A percentile compares a stretch with the other conserved stretches of the same genome.
Conservation (phyloP, 495 filamentous ascomycete genomes). For the Trichoderma parareesei region DNA sequence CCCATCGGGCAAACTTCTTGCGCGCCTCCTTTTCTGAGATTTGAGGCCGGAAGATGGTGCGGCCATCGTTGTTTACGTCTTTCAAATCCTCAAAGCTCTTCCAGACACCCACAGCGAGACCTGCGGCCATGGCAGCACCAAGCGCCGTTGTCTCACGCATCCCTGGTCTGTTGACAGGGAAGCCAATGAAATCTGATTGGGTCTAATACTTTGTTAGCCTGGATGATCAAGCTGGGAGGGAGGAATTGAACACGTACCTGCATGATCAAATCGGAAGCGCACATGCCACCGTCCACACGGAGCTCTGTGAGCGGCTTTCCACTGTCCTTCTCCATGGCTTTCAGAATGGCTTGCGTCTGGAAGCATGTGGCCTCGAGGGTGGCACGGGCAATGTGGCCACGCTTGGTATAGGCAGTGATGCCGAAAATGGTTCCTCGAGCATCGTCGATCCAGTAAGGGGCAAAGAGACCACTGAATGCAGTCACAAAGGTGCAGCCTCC, state of each 20-base stretch:
- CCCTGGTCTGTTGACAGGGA: constrained; percentile 63
- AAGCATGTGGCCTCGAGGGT: constrained; percentile 76
- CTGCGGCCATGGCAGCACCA: constrained; percentile 73
- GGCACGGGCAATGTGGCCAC: constrained; percentile 70
- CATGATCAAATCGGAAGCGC: constrained; percentile 75
- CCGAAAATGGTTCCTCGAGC: constrained; percentile 73
- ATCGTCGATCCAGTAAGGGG: constrained; percentile 82
- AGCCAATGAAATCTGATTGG: constrained; percentile 72
- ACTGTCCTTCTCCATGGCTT: constrained; percentile 73
- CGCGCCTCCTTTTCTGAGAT: constrained; percentile 46
- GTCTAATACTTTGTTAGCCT: constrained; percentile 29
- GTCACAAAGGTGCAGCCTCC: constrained; percentile 76
- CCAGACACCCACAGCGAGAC: constrained; percentile 69
- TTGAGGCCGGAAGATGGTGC: constrained; percentile 55
- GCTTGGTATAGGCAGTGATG: constrained; percentile 68
- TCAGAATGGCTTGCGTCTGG: constrained; percentile 73
- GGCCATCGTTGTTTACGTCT: constrained; percentile 60
- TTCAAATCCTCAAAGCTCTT: constrained; percentile 64
- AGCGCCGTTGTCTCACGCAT: constrained; percentile 79
- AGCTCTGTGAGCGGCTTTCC: constrained; percentile 58
- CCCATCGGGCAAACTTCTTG: constrained; percentile 61
- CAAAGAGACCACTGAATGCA: constrained; percentile 75
- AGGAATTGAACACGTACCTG: constrained; percentile 27
- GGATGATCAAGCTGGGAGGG: no score
- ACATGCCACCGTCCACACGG: constrained; percentile 77